These are phyloP conservation scores for Helenozyma rhizophorensis DNA, from an alignment of 805 yeast species.

Conservation along the genomic window DNA sequence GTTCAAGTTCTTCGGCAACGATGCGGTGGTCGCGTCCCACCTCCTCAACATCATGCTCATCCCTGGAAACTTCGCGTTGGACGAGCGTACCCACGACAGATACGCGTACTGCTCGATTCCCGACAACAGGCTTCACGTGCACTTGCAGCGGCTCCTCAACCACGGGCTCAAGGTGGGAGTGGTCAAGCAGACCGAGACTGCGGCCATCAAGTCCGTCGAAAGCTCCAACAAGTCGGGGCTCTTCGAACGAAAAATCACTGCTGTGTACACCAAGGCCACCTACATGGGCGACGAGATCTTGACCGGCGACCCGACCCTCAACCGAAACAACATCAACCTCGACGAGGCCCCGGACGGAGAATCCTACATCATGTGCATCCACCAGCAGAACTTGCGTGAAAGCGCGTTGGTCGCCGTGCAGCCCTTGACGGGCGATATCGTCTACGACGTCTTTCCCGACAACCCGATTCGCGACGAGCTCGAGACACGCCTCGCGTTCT, in stretches of 20 bases:
- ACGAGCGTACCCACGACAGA: constrained; percentile 46
- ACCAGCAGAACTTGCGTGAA: constrained; percentile 15
- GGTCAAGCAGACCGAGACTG: constrained; percentile 79
- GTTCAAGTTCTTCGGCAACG: constrained; percentile 80
- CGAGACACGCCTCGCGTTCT: constrained; percentile 68
- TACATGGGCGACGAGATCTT: constrained; percentile 56
- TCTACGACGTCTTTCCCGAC: constrained; percentile 70
- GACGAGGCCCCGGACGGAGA: constrained; percentile 17
- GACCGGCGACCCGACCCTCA: constrained; percentile 14
- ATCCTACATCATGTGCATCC: constrained; percentile 44
- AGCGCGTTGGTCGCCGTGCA: constrained; percentile 57
- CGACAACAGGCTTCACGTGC: constrained; percentile 65
- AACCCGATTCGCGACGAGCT: constrained; percentile 52
- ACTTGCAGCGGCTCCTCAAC: constrained; percentile 66
- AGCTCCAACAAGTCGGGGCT: constrained; percentile 44
- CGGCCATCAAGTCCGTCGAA: constrained; percentile 61
- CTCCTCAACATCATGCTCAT: constrained; percentile 67
- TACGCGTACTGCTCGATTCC: constrained; percentile 89
- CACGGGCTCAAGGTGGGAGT: constrained; percentile 81
- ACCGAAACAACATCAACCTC: constrained; percentile 1
- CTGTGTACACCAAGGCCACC: constrained; percentile 79
- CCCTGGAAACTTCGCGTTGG: constrained; percentile 59
- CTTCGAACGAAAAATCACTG: constrained; percentile 64
- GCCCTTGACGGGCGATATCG: constrained; percentile 69
- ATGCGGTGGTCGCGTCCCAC: constrained; percentile 67